Evolutionary conservation across 2,329 filamentous ascomycete species (phyloP).

Genomic region (Phaeosphaeriaceae sp.): DNA sequence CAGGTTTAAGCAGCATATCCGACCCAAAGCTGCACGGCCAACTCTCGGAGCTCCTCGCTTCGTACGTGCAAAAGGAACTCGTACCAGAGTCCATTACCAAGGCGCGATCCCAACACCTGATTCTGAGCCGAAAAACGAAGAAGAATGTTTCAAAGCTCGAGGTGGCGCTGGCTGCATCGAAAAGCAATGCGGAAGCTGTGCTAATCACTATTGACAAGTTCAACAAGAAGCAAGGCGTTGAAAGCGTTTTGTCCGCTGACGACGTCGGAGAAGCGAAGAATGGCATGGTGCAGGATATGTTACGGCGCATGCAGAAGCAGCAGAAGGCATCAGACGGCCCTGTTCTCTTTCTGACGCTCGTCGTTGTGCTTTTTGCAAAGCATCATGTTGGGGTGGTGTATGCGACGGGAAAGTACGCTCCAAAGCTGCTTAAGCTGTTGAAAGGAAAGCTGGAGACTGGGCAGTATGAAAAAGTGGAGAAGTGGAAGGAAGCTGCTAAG

Average conservation of each 20-base stretch:
- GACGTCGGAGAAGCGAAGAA: slow-evolving; percentile 29
- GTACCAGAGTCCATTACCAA: slow-evolving; percentile 41
- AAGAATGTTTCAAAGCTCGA: slow-evolving; percentile 42
- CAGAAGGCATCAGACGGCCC: slow-evolving; percentile 43
- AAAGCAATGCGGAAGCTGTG: slow-evolving; percentile 11
- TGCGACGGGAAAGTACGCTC: slow-evolving; percentile 50
- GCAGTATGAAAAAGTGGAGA: slow-evolving; percentile 40
- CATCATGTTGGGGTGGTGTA: slow-evolving; percentile 45
- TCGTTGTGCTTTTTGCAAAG: slow-evolving; percentile 42
- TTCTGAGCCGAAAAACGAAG: slow-evolving; percentile 38
- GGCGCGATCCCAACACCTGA: slow-evolving; percentile 36
- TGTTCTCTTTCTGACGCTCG: slow-evolving; percentile 45
- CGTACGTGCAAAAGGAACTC: slow-evolving; percentile 42
- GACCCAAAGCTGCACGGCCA: slow-evolving; percentile 44
- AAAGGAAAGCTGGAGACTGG: slow-evolving; percentile 29
- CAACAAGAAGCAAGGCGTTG: slow-evolving; percentile 40
- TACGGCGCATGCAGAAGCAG: slow-evolving; percentile 41
- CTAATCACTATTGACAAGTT: slow-evolving; percentile 39
- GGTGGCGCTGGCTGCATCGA: slow-evolving; percentile 12
- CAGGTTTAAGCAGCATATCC: slow-evolving; percentile 27
- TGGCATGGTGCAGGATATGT: slow-evolving; percentile 39
- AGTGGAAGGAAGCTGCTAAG: slow-evolving; percentile 48
- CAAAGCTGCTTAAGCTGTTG: slow-evolving; percentile 47
- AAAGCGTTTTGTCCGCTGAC: neutral
- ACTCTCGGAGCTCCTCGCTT: slow-evolving; percentile 39